Base-by-base conservation (phyloP, 1,139 yeast species). In the Geotrichum cucujoidarum region DNA sequence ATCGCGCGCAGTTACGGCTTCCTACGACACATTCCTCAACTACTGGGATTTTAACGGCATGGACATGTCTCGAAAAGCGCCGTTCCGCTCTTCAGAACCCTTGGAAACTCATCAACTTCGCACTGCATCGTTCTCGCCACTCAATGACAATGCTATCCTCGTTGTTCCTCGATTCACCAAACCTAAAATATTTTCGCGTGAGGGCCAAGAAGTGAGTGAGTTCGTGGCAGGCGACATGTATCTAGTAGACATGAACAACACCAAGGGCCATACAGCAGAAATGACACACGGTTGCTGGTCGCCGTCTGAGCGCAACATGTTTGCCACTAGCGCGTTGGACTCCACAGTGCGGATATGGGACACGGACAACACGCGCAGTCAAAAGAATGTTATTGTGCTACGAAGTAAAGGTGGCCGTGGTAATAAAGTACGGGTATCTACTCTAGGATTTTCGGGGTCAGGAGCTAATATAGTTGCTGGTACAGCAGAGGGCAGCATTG, bases 271-370 rank as follows among this genome's bases (percentile, higher is more conserved):
- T 54, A 57, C 60, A 1, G 65, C 69, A 1, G 67, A 61, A 39
- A 55, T 68, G 16, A 58, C 68, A 0, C 47, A 58, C 17, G 71
- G 62, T 1, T 52, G 55, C n/a, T 68, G 72, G 72, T 55, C 59
- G 34, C 66, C 67, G 1, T 41, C 48, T 4, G 51, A 47, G 32
- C 37, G 43, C 2, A 35, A 50, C 7, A 52, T 41, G 21, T 68
- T 68, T 49, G 58, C 60, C 6, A 68, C 72, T 0, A 52, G 59
- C 0, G 56, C 66, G 1, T 50, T 51, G 3, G 72, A 68, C 47
- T 61, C 66, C 2, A 68, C 73, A 0, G 57, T 69, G 3, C 55
- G 72, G 13, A 54, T 68, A 13, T 68, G 72, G 72, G 69, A 67
- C 48, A 55, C 55, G 4, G 48, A 54, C 18, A 50, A 57, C 14